Percentiles rank a stretch among this genome's conserved stretches.
phyloP scores from a whole-genome alignment of 306 rosid species.

The Fragaria vesca region DNA sequence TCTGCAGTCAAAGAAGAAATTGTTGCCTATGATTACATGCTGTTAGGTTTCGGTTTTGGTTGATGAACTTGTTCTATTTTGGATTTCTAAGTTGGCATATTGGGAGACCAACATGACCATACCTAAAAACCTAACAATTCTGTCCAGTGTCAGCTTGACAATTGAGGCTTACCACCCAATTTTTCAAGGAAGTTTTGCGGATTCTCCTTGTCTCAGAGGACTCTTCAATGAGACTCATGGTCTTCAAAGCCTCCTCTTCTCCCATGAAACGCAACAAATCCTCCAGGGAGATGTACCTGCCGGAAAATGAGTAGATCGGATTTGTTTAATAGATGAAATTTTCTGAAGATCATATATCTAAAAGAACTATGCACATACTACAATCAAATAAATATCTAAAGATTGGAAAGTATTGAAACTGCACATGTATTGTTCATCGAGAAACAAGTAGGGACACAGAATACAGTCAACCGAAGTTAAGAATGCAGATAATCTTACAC shows the following conservation, averaged over 20 bases:
- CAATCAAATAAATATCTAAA: neutral
- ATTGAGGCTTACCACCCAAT: conserved; percentile 79
- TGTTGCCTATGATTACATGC: neutral
- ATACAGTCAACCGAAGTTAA: neutral
- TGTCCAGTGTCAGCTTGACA: conserved; percentile 4
- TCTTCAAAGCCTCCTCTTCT: conserved; percentile 72
- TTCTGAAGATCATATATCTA: neutral
- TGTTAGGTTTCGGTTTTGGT: neutral
- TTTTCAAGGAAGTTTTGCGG: conserved; percentile 70
- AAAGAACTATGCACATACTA: neutral
- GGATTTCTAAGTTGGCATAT: neutral
- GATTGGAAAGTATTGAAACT: neutral
- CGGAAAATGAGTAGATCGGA: conserved; percentile 4
- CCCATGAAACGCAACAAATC: conserved; percentile 78
- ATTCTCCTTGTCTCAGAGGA: conserved; percentile 55
- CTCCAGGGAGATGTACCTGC: conserved; percentile 53
- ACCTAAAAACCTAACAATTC: neutral
- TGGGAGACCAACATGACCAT: neutral
- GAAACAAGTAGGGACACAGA: conserved; percentile 6
- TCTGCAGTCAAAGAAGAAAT: neutral
- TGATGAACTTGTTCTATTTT: neutral
- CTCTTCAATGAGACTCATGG: conserved; percentile 77
- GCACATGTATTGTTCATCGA: neutral
- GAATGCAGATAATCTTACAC: neutral
- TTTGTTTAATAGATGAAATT: neutral